These are phyloP conservation scores for Cyclotella sp. DNA, from an alignment of 108 stramenopile species.

Conservation along the genomic window DNA sequence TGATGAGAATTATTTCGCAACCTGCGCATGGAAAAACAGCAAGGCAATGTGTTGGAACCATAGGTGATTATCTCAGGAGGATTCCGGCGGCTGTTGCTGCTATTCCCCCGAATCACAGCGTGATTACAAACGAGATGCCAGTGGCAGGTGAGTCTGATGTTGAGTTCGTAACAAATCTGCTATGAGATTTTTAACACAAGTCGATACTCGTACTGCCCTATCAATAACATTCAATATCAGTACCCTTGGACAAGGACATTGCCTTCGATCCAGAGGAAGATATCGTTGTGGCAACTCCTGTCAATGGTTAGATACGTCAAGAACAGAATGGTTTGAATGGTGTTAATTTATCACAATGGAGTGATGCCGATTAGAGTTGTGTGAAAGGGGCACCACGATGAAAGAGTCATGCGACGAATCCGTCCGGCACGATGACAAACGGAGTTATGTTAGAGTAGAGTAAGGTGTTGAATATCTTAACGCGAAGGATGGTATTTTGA, in stretches of 20 bases:
- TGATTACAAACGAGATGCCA: conserved; percentile 28
- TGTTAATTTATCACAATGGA: too few relatives aligned
- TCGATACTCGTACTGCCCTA: too few relatives aligned
- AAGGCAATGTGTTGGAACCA: neutral
- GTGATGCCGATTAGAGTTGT: too few relatives aligned
- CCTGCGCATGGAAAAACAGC: conserved; percentile 45
- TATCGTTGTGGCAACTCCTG: neutral
- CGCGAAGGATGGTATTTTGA: too few relatives aligned
- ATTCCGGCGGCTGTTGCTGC: conserved; percentile 6
- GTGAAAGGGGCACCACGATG: too few relatives aligned
- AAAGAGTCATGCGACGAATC: too few relatives aligned
- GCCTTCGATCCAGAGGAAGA: conserved; percentile 4
- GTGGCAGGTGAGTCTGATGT: conserved; percentile 18
- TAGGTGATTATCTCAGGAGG: conserved; percentile 25
- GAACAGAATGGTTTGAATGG: too few relatives aligned
- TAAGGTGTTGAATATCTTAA: too few relatives aligned
- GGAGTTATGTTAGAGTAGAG: too few relatives aligned
- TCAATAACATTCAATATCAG: neutral
- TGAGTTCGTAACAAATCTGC: neutral
- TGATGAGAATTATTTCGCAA: conserved; percentile 44
- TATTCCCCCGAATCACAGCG: conserved; percentile 16
- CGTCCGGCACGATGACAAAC: too few relatives aligned
- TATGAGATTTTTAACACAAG: too few relatives aligned
- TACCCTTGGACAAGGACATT: neutral
- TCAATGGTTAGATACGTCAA: too few relatives aligned